Evolutionary conservation across 129 eudicot genomes (phyloP).

Genomic region (Artemisia annua): DNA sequence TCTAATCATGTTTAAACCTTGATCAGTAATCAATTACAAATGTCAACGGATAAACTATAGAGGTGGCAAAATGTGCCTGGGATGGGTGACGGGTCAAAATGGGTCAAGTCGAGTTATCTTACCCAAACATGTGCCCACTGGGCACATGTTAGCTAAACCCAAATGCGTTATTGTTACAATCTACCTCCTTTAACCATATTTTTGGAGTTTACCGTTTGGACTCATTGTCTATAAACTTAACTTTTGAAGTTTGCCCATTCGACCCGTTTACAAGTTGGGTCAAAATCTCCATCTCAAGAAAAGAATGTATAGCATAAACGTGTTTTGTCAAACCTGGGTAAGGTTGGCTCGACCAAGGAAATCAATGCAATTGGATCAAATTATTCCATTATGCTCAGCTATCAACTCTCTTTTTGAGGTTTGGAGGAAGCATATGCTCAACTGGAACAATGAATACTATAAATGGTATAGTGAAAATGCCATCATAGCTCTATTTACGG

Average conservation of each 20-base stretch:
- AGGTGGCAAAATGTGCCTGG: constrained; percentile 3
- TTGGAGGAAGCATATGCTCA: too few species aligned
- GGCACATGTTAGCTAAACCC: background rate
- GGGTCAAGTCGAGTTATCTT: background rate
- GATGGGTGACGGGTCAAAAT: background rate
- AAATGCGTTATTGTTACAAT: background rate
- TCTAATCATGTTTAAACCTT: too few species aligned
- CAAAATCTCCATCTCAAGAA: background rate
- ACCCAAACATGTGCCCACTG: background rate
- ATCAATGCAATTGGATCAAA: too few species aligned
- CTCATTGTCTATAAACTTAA: too few species aligned
- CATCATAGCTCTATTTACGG: constrained; percentile 37
- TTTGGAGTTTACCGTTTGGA: too few species aligned
- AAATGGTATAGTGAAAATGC: constrained; percentile 43
- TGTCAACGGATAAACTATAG: background rate
- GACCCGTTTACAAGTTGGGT: constrained; percentile 6
- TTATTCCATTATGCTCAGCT: too few species aligned
- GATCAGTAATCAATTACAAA: too few species aligned
- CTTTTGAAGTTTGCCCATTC: background rate
- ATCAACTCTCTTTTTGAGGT: too few species aligned
- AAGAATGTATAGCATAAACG: constrained; percentile 6
- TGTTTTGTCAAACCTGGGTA: background rate
- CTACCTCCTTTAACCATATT: too few species aligned
- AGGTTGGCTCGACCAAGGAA: too few species aligned
- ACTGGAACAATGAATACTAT: constrained; percentile 32